Conservation (phyloP, 306 rosid genomes). For the Fragaria vesca region DNA sequence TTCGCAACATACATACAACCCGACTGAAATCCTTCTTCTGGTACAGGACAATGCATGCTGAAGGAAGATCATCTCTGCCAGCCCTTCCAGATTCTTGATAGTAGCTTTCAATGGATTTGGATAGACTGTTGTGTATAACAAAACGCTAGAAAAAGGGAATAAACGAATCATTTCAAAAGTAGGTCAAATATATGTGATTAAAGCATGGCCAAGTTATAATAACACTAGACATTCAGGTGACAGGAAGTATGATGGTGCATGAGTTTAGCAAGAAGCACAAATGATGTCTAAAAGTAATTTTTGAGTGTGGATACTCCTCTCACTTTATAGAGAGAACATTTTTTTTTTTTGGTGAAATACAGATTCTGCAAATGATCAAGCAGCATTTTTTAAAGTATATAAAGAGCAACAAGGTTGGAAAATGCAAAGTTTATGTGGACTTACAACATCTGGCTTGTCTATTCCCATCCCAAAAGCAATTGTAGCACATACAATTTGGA, state of each 20-base stretch:
- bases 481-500: slow-evolving; percentile 85
- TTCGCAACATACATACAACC: slow-evolving; percentile 88
- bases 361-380: slow-evolving; percentile 16
- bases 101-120: slow-evolving; percentile 95
- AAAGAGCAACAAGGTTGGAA: background rate
- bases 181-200: background rate
- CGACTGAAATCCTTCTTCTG: slow-evolving; percentile 97
- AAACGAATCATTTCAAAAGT: background rate
- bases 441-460: slow-evolving; percentile 96
- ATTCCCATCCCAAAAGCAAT: slow-evolving; percentile 99
- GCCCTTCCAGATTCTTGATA: slow-evolving; percentile 99
- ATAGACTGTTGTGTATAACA: slow-evolving; percentile 86
- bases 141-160: slow-evolving; percentile 59
- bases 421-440: slow-evolving; percentile 39
- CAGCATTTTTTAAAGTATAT: slow-evolving; percentile 13
- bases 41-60: slow-evolving; percentile 78
- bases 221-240: background rate
- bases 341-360: background rate
- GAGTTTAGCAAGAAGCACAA: background rate
- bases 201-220: background rate
- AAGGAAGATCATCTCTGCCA: slow-evolving; percentile 85
- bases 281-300: background rate
- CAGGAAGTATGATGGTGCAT: background rate
- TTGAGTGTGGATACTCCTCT: background rate
- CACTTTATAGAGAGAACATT: background rate